Conservation (phyloP, 2,329 filamentous ascomycete genomes). For the Bertia moriformis region DNA sequence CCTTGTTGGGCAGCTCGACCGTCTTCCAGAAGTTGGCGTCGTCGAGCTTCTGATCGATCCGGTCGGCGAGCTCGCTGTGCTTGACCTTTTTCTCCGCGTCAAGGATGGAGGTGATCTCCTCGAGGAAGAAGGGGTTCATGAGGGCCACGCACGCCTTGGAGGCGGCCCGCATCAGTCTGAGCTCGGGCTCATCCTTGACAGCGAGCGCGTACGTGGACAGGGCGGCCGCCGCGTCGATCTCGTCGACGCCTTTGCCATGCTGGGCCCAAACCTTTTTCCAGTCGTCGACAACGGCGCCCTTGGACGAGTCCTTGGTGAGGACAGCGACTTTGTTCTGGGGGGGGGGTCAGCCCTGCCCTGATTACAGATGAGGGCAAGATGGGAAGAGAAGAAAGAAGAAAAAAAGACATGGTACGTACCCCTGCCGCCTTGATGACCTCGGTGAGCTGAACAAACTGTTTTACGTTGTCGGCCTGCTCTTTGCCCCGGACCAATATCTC, state of each 20-base stretch:
- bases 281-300: constrained; percentile 83
- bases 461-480: constrained; percentile 78
- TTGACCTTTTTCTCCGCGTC: constrained; percentile 96
- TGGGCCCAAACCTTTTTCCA: constrained; percentile 77
- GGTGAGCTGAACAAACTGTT: constrained; percentile 71
- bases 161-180: constrained; percentile 85
- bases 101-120: constrained; percentile 92
- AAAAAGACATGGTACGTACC: constrained; percentile 38
- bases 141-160: constrained; percentile 86
- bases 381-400: background rate
- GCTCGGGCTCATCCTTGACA: constrained; percentile 89
- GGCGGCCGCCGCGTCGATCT: constrained; percentile 74
- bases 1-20: constrained; percentile 51
- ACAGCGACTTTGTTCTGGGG: constrained; percentile 74
- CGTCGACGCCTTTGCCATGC: constrained; percentile 71
- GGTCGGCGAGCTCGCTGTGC: constrained; percentile 71
- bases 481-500: constrained; percentile 87
- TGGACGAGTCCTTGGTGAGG: constrained; percentile 68
- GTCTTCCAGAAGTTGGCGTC: constrained; percentile 86
- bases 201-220: constrained; percentile 74
- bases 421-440: constrained; percentile 79
- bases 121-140: constrained; percentile 92
- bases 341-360: constrained; percentile 3
- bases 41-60: constrained; percentile 81
- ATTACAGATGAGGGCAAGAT: constrained; percentile 4